Evolutionary conservation across 352 stramenopile species (phyloP), one percentile per base, ranked within the genome.

Genomic region (Phytophthora ohioensis): DNA sequence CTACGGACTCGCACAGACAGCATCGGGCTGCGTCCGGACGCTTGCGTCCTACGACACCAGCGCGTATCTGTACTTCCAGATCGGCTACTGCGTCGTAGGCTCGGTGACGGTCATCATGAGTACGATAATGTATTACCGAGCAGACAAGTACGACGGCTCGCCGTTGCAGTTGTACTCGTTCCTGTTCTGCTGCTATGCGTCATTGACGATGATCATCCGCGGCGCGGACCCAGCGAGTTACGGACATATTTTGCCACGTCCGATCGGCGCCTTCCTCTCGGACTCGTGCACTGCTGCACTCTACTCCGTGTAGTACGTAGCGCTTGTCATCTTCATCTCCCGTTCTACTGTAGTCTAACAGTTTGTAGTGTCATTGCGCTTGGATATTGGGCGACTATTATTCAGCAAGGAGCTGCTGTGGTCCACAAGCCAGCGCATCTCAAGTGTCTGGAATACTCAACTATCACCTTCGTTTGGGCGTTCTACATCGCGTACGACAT

Each of bases 241-340:
- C 59, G 79, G 73, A 9, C 73, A 87, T 55, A 79, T 81, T 38
- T 56, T 84, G 2, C 82, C 84, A 3, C 70, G 75, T 0, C 69
- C 79, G 0, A 35, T 91, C 30, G 53, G 57, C 9, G 73, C 76
- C 3, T 88, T 90, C 45, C 65, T 91, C 53, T 68, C 77, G 5
- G 74, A 92, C 64, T 80, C 82, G 41, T 92, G 84, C 45, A 92
- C 84, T 4, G 82, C 82, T 3, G 72, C 82, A 49, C 63, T 91
- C 21, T 88, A 81, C 72, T 83, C 82, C 1, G 77, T 91, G 55
- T 88, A 83, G 78, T 86, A 72, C 51, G 78, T 80, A 45, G 11
- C 32, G 21, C 12, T 56, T 66, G 9, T 45, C 21, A 27, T 27
- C 21, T 21, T 21, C 21, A 27, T 27, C 21, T 27, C 21, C 21